phyloP scores from a whole-genome alignment of 352 stramenopile species.

The Phytopythium chamaehyphon region DNA sequence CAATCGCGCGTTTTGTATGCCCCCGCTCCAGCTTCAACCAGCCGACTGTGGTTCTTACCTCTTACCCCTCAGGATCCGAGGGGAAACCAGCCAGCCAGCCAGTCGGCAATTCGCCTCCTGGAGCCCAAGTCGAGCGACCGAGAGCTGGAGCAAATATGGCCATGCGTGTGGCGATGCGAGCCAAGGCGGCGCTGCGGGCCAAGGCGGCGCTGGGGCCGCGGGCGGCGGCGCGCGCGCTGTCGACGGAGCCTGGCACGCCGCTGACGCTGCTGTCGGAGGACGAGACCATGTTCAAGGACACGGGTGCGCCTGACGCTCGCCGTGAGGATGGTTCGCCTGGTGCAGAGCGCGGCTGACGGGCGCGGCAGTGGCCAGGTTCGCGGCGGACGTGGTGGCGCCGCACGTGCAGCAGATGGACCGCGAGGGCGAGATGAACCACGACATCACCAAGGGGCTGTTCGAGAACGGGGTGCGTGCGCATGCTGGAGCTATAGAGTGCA shows the following conservation, averaged over 20 bases:
- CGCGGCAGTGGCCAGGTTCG: conserved; percentile 75
- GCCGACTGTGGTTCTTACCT: too few species aligned
- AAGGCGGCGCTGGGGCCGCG: background rate
- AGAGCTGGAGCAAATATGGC: too few species aligned
- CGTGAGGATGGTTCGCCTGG: too few species aligned
- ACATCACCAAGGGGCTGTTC: conserved; percentile 91
- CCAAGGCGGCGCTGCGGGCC: background rate
- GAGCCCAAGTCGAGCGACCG: too few species aligned
- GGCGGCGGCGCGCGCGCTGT: conserved; percentile 9
- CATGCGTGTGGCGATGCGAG: too few species aligned
- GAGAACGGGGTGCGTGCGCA: conserved; percentile 67
- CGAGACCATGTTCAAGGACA: conserved; percentile 69
- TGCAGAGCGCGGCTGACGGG: background rate
- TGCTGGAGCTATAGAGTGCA: conserved; percentile 1
- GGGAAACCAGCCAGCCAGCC: too few species aligned
- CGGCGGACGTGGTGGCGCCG: conserved; percentile 79
- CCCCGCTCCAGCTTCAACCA: too few species aligned
- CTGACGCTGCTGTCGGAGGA: conserved; percentile 63
- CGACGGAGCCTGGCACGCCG: conserved; percentile 27
- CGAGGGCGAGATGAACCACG: conserved; percentile 86
- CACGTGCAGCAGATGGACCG: conserved; percentile 93
- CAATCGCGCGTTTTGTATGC: too few species aligned
- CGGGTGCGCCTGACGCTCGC: conserved; percentile 14
- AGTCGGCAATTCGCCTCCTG: too few species aligned
- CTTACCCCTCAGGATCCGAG: too few species aligned